Evolutionary conservation across 1,284 basidiomycete genomes (phyloP).

Genomic region (Ustilago loliicola): DNA sequence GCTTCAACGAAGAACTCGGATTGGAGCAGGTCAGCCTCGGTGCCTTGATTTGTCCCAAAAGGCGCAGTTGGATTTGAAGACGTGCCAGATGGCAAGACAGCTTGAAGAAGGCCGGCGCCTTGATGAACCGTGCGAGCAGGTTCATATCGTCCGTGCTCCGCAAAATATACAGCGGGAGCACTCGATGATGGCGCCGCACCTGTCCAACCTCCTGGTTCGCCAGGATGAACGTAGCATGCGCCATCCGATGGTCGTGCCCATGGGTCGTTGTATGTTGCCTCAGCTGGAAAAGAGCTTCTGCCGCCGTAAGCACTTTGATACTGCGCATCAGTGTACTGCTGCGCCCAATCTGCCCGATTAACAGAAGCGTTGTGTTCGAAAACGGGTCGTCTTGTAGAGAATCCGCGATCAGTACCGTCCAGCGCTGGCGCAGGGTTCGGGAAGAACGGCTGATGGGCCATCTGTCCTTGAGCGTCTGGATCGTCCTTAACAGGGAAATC

Average conservation of each 20-base stretch:
- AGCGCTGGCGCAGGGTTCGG: neutral
- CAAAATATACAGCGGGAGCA: neutral
- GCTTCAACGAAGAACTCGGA: conserved; percentile 36
- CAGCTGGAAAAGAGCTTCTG: neutral
- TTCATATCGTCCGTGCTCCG: conserved; percentile 10
- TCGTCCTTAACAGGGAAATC: conserved; percentile 16
- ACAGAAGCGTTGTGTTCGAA: neutral
- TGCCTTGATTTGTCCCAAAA: neutral
- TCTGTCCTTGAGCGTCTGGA: neutral
- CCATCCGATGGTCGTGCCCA: conserved; percentile 26
- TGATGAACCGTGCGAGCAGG: neutral
- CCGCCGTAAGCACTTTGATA: neutral
- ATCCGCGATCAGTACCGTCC: neutral
- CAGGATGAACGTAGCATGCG: neutral
- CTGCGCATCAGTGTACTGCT: neutral
- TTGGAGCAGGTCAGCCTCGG: conserved; percentile 19
- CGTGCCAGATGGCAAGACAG: conserved; percentile 5
- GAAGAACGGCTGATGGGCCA: neutral
- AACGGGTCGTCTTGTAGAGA: neutral
- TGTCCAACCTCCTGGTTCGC: conserved; percentile 1
- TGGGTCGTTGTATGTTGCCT: conserved; percentile 1
- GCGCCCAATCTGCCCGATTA: conserved; percentile 14
- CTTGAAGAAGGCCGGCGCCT: neutral
- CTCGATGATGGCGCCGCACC: neutral
- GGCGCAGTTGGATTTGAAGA: neutral